A percentile compares a stretch with the other conserved stretches of the same genome.
phyloP scores from a whole-genome alignment of 2,329 filamentous ascomycete genomes.

The Hymenoscyphus fructigenus region DNA sequence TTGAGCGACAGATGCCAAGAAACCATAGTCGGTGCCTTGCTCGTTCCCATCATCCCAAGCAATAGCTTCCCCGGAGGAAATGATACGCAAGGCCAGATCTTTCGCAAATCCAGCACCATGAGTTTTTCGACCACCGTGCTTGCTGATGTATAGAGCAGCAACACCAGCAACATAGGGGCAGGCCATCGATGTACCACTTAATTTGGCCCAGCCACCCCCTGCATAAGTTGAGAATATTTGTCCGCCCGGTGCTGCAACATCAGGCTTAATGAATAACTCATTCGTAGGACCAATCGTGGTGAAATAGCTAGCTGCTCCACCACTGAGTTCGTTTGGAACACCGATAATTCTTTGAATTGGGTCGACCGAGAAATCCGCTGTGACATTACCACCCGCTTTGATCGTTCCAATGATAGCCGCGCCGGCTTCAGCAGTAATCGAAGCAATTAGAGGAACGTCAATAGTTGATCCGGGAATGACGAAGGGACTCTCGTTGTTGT shows the following conservation, averaged over 20 bases:
- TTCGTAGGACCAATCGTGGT: constrained; percentile 5
- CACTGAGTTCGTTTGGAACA: not conserved
- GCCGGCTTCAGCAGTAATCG: constrained; percentile 1
- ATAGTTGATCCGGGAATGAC: not conserved
- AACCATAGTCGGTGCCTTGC: not conserved
- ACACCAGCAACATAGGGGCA: constrained; percentile 21
- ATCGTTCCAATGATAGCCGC: constrained; percentile 7
- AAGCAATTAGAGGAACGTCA: not conserved
- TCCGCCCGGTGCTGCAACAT: constrained; percentile 16
- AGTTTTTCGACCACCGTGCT: not conserved
- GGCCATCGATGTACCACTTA: constrained; percentile 22
- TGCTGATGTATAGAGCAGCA: constrained; percentile 17
- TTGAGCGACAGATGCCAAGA: constrained; percentile 7
- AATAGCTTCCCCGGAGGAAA: constrained; percentile 3
- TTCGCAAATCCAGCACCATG: constrained; percentile 5
- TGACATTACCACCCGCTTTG: constrained; percentile 5
- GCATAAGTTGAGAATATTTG: constrained; percentile 14
- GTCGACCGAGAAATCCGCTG: not conserved
- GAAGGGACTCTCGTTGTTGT: constrained; percentile 4
- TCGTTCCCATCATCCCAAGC: constrained; percentile 6
- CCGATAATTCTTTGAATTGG: constrained; percentile 3
- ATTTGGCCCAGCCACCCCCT: constrained; percentile 10
- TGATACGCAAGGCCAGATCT: constrained; percentile 6
- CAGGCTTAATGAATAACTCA: constrained; percentile 13
- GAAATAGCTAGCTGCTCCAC: not conserved